Base-by-base conservation (phyloP, 2,329 filamentous ascomycete species). In the Fusarium humuli region DNA sequence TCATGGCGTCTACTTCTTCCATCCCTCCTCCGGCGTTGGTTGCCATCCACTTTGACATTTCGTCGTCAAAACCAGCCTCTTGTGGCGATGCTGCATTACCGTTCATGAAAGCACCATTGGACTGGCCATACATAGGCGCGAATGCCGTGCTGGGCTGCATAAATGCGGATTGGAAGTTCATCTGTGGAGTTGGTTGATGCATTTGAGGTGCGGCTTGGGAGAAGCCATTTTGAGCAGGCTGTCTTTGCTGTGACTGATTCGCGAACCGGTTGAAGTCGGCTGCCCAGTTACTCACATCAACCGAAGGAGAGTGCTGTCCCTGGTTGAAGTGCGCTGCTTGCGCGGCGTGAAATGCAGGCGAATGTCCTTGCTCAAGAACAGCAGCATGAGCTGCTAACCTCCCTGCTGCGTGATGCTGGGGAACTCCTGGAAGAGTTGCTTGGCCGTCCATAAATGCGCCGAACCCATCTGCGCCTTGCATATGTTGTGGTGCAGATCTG, bases 21-120 rank as follows among this genome's bases (percentile, higher is more conserved):
- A 83, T 82, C 42, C 71, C 73, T 11, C 70, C 69, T 6, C 63
- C 61, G 22, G 77, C 76, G 45, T 84, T 79, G 16, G 58, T 73
- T 1, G 79, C 76, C 78, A 83, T 81, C 82, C 82, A 84, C 25
- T 73, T 75, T 8, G 77, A 75, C 78, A 84, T 81, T 44, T 84
- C 81, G 40, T 78, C 67, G 50, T 82, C 78, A 34, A 83, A 82
- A n/a, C 82, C 80, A 16, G 76, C 69, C 49, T 78, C 76, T 37
- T 76, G 74, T 5, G 74, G 65, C 5, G 67, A 55, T 7, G 77
- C 71, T 8, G 56, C 48, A 14, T 53, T 70, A 13, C 72, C 65
- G 9, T 73, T 71, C 66, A 77, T 72, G 41, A 76, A 73, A 4
- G 71, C 67, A 3, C 71, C 71, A 18, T 70, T 75, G 1, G 74